A percentile compares a stretch with the other conserved stretches of the same genome.
Evolutionary conservation across 495 filamentous ascomycete species (phyloP).

Genomic region (Astrocystis sublimbata): DNA sequence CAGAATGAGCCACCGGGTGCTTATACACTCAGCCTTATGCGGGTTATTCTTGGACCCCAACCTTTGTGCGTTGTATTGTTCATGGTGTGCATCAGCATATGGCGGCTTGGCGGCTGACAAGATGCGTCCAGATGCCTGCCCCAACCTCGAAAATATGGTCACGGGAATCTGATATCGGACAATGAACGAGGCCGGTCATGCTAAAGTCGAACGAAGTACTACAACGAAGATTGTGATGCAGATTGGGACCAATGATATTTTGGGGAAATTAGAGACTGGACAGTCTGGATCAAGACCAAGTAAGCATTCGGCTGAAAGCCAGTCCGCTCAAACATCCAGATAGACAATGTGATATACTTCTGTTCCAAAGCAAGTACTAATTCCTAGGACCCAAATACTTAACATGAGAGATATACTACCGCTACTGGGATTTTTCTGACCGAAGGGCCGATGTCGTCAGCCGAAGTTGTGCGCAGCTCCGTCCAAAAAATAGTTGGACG

Average conservation of each 20-base stretch:
- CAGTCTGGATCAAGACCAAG: background rate
- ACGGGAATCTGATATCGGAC: background rate
- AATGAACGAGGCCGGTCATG: no score
- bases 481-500: background rate
- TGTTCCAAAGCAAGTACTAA: background rate
- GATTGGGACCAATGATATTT: no score
- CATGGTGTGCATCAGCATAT: background rate
- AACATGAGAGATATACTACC: background rate
- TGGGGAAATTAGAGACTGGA: background rate
- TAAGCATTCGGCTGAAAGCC: no score
- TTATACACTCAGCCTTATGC: conserved; percentile 8
- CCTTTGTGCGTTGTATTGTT: background rate
- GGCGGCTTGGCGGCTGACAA: conserved; percentile 13
- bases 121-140: background rate
- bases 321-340: no score
- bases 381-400: background rate
- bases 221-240: no score
- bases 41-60: conserved; percentile 7
- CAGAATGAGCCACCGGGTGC: background rate
- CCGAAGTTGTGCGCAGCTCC: background rate
- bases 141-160: background rate
- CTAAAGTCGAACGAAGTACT: no score
- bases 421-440: background rate
- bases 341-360: background rate
- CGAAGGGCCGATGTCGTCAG: background rate